Base-by-base conservation (phyloP, 2,329 filamentous ascomycete species). In the Aspergillus ibericus region DNA sequence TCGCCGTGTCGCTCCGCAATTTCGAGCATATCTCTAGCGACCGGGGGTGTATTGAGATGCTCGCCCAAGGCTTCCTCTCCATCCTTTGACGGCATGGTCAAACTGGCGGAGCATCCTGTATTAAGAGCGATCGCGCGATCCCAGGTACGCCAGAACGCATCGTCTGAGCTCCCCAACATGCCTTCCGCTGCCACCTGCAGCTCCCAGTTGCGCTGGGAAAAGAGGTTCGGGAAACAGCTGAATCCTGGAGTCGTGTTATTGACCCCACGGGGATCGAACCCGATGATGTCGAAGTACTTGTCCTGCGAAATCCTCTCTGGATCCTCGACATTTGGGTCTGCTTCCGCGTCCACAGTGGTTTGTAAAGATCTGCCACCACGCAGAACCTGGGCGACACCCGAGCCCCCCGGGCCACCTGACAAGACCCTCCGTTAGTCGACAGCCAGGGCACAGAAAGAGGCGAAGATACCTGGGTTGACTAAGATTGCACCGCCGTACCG, bases 401-500 rank as follows among this genome's bases (percentile, higher is more conserved):
- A 76, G 10, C 74, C 77, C 18, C 80, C 79, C 3, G 80, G 80
- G 1, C 80, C 80, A 40, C 75, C 75, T 74, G 4, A 5, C 9
- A 29, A 29, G 29, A 8, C 15, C 27, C 3, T 63, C 12, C 63
- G 27, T 61, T 36, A 49, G 35, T 52, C 9, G n/a, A 51, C 18
- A 36, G 6, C 3, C 2, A 20, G 12, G 12, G 34, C 10, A 20
- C 10, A 13, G 16, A 9, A 36, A 9, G 9, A 0, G 15, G 3
- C 20, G 10, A 68, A 66, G 15, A 38, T 58, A 73, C 72, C 72
- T 3, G 81, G 80, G 59, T 83, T 83, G 6, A 81, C 70, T 5
- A 83, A 52, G 25, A 83, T 72, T 1, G 80, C 73, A 3, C 81
- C 80, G 1, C 78, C 78, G 62, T 81, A 80, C 6, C 72, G 72